Evolutionary conservation across 2,329 filamentous ascomycete species (phyloP).

Genomic region (Penicillium griseofulvum): DNA sequence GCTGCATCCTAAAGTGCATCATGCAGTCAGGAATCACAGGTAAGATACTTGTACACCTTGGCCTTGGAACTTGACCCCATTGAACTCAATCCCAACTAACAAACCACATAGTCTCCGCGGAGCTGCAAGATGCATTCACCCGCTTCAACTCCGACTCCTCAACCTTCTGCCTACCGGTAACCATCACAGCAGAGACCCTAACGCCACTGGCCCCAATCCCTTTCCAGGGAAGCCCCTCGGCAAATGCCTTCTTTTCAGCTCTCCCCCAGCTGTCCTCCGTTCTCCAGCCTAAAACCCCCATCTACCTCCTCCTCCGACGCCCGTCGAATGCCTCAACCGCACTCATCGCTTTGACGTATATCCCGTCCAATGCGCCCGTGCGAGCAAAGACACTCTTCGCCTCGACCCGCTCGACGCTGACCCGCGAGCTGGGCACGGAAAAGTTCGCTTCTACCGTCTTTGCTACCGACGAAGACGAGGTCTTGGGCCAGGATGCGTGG

Average conservation of each 20-base stretch:
- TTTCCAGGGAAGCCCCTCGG: conserved; percentile 40
- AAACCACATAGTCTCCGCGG: conserved; percentile 40
- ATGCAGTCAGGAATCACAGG: conserved; percentile 53
- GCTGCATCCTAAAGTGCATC: conserved; percentile 12
- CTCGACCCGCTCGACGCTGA: conserved; percentile 59
- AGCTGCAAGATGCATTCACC: conserved; percentile 48
- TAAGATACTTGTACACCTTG: conserved; percentile 17
- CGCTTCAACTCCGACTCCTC: conserved; percentile 42
- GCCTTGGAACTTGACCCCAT: not conserved
- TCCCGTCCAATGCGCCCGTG: conserved; percentile 62
- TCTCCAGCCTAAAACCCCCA: conserved; percentile 55
- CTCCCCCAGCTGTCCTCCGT: conserved; percentile 50
- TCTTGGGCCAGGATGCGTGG: conserved; percentile 54
- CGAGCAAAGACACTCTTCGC: conserved; percentile 66
- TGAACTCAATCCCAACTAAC: conserved; percentile 5
- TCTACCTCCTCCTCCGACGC: conserved; percentile 61
- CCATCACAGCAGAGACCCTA: conserved; percentile 46
- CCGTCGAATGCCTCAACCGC: conserved; percentile 28
- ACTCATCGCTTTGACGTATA: conserved; percentile 59
- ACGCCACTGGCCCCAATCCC: conserved; percentile 40
- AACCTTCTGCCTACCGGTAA: conserved; percentile 48
- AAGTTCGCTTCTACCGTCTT: conserved; percentile 60
- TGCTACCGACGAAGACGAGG: conserved; percentile 58
- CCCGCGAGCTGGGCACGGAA: conserved; percentile 60
- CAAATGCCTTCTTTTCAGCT: conserved; percentile 51